Conservation (phyloP, 805 yeast species). For the Zygoascus ofunaensis region DNA sequence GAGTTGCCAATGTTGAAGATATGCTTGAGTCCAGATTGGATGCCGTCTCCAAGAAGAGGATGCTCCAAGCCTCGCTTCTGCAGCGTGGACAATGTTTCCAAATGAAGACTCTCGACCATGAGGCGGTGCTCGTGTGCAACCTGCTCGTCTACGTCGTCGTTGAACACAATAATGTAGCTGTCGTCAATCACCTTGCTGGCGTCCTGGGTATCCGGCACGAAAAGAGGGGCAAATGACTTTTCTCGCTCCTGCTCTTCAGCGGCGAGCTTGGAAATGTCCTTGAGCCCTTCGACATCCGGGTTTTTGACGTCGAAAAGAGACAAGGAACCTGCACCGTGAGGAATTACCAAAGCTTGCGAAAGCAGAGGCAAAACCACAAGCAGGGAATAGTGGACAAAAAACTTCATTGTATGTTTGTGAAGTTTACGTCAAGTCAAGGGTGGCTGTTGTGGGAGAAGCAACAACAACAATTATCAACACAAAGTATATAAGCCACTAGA, state of each 20-base stretch:
- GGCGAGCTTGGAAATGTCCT: conserved; percentile 10
- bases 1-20: conserved; percentile 43
- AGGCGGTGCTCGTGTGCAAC: conserved; percentile 56
- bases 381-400: background rate
- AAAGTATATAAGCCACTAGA: too few relatives aligned
- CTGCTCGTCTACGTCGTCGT: conserved; percentile 47
- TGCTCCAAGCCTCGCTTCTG: conserved; percentile 34
- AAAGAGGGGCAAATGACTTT: conserved; percentile 35
- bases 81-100: conserved; percentile 17
- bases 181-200: conserved; percentile 23
- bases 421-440: too few relatives aligned
- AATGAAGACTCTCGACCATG: conserved; percentile 43
- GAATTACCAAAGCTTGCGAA: conserved; percentile 54
- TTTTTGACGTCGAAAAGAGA: conserved; percentile 28
- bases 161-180: conserved; percentile 73
- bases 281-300: background rate
- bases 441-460: background rate
- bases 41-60: conserved; percentile 17
- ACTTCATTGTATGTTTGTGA: conserved; percentile 7
- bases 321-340: conserved; percentile 38
- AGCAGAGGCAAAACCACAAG: conserved; percentile 22
- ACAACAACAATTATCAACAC: too few relatives aligned
- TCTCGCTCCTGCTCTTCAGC: conserved; percentile 13
- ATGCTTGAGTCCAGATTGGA: conserved; percentile 22
- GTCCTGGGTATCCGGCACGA: conserved; percentile 35